Evolutionary conservation across 345 rosid species (phyloP).

Genomic region (Boechera retrofracta): DNA sequence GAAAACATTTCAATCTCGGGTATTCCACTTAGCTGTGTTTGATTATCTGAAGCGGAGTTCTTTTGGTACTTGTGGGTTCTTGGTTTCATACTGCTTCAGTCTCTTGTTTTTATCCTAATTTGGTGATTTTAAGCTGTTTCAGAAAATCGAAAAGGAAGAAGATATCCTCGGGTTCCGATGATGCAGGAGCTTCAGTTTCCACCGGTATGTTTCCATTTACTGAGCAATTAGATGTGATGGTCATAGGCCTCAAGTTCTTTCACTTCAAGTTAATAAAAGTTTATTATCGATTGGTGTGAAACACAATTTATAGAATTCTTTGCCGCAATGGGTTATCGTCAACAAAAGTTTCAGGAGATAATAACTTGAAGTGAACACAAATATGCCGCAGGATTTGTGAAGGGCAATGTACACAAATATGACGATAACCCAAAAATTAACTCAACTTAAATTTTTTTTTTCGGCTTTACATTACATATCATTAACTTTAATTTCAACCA

Average conservation of each 20-base stretch:
- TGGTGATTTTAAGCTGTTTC: constrained; percentile 28
- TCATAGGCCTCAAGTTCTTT: not conserved
- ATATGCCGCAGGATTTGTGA: too few relatives aligned
- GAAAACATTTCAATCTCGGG: constrained; percentile 27
- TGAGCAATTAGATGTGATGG: not conserved
- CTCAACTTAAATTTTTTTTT: too few relatives aligned
- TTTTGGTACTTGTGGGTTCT: not conserved
- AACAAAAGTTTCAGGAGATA: too few relatives aligned
- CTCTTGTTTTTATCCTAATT: not conserved
- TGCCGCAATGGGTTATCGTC: too few relatives aligned
- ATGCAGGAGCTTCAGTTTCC: constrained; percentile 48
- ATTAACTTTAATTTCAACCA: too few relatives aligned
- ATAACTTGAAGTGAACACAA: too few relatives aligned
- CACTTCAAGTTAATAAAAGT: not conserved
- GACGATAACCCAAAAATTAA: too few relatives aligned
- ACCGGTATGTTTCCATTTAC: constrained; percentile 26
- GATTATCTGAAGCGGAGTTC: constrained; percentile 5
- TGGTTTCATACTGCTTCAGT: constrained; percentile 19
- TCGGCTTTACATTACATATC: too few relatives aligned
- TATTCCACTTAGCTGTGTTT: not conserved
- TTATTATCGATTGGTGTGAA: too few relatives aligned
- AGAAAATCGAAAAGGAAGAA: constrained; percentile 72
- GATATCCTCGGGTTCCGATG: constrained; percentile 51
- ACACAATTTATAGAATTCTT: too few relatives aligned
- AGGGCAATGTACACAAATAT: too few relatives aligned